Evolutionary conservation across 164 flowering plant genomes (phyloP).

Genomic region (Hamamelis virginiana): DNA sequence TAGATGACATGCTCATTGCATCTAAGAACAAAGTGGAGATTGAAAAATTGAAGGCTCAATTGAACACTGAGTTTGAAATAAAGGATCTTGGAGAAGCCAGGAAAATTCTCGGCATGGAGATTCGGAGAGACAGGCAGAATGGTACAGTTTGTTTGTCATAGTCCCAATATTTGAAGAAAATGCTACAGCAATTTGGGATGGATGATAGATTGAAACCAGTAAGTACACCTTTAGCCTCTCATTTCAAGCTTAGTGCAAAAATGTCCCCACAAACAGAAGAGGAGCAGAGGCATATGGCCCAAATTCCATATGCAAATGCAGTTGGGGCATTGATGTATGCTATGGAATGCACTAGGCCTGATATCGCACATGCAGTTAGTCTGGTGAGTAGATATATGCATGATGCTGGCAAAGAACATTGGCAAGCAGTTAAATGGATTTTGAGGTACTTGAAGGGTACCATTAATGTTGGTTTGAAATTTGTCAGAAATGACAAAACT

Average conservation of each 20-base stretch:
- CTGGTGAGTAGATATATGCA: background rate
- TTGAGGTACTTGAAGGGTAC: background rate
- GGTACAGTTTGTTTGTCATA: background rate
- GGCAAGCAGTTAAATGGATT: constrained; percentile 5
- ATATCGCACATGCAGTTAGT: background rate
- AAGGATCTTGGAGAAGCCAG: background rate
- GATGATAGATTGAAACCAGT: background rate
- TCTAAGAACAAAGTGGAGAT: background rate
- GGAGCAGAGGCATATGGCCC: background rate
- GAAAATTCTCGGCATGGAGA: constrained; percentile 1
- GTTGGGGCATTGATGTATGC: background rate
- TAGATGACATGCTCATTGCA: background rate
- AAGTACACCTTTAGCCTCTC: background rate
- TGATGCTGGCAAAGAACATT: background rate
- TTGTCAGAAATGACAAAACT: background rate
- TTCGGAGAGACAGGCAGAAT: background rate
- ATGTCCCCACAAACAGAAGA: background rate
- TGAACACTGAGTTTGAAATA: background rate
- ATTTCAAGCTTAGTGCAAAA: background rate
- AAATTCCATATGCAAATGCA: background rate
- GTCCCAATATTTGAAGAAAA: background rate
- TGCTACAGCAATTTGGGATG: background rate
- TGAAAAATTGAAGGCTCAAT: background rate
- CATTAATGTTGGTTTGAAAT: background rate
- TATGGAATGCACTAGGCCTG: background rate